A percentile compares a stretch with the other conserved stretches of the same genome.
Conservation (phyloP, 306 rosid species). For the Cucurbita pepo region DNA sequence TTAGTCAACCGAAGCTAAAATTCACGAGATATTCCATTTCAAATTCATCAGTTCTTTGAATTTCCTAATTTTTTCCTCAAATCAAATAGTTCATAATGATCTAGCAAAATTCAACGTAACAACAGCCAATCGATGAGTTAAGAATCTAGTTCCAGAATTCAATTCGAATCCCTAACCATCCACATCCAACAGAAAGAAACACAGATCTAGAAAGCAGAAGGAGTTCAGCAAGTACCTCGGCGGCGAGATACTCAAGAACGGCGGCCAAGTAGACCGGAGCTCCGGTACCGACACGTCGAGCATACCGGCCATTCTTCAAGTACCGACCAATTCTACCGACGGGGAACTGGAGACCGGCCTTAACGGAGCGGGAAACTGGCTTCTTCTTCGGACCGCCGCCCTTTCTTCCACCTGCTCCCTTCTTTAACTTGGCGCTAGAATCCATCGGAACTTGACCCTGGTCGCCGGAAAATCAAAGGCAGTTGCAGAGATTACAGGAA, state of each 20-base stretch:
- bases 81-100: too few relatives aligned
- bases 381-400: constrained; percentile 72
- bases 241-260: constrained; percentile 60
- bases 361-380: constrained; percentile 45
- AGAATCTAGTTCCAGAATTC: background rate
- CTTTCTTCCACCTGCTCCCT: constrained; percentile 50
- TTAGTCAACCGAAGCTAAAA: background rate
- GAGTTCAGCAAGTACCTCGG: constrained; percentile 25
- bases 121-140: background rate
- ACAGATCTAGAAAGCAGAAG: background rate
- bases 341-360: constrained; percentile 63
- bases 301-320: constrained; percentile 50
- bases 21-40: background rate
- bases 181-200: background rate
- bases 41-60: background rate
- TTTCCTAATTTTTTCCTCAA: background rate
- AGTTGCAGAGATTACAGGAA: background rate
- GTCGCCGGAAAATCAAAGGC: background rate
- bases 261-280: constrained; percentile 75
- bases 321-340: constrained; percentile 70
- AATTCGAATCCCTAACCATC: background rate
- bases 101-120: background rate
- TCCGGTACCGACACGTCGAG: constrained; percentile 48
- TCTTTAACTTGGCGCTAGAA: constrained; percentile 32
- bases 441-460: constrained; percentile 24